phyloP scores from a whole-genome alignment of 2,329 filamentous ascomycete genomes.

The Fusarium sp. region DNA sequence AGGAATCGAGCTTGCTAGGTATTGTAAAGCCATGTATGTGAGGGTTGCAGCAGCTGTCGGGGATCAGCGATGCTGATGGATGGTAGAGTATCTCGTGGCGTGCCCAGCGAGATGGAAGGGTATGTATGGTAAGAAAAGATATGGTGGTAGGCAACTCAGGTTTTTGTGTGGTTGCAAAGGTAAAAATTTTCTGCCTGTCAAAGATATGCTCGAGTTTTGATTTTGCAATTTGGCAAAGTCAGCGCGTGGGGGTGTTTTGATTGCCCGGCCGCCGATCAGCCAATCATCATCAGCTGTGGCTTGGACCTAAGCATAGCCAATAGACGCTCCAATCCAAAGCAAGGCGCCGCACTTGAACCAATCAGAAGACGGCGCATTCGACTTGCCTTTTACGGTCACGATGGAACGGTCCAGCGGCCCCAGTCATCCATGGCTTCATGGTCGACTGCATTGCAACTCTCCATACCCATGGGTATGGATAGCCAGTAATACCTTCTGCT shows the following conservation, averaged over 20 bases:
- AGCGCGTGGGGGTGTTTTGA: constrained; percentile 46
- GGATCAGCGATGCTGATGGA: constrained; percentile 36
- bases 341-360: constrained; percentile 11
- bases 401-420: constrained; percentile 11
- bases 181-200: constrained; percentile 25
- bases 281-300: constrained; percentile 5
- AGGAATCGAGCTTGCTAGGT: constrained; percentile 9
- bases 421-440: constrained; percentile 6
- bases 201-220: constrained; percentile 46
- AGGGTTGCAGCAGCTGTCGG: constrained; percentile 32
- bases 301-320: constrained; percentile 1
- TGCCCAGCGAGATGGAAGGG: constrained; percentile 14
- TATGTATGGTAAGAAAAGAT: constrained; percentile 1
- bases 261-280: constrained; percentile 19
- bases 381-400: constrained; percentile 32
- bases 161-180: constrained; percentile 40
- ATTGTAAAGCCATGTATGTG: constrained; percentile 1
- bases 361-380: constrained; percentile 20
- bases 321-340: constrained; percentile 28
- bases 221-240: constrained; percentile 47
- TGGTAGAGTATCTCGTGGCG: constrained; percentile 35
- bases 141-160: constrained; percentile 29
- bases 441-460: constrained; percentile 19
- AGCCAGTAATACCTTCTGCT: constrained; percentile 4
- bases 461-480: constrained; percentile 14